Evolutionary conservation across 192 early-diverging fungal species (phyloP).

Genomic region (Backusella macrospora): DNA sequence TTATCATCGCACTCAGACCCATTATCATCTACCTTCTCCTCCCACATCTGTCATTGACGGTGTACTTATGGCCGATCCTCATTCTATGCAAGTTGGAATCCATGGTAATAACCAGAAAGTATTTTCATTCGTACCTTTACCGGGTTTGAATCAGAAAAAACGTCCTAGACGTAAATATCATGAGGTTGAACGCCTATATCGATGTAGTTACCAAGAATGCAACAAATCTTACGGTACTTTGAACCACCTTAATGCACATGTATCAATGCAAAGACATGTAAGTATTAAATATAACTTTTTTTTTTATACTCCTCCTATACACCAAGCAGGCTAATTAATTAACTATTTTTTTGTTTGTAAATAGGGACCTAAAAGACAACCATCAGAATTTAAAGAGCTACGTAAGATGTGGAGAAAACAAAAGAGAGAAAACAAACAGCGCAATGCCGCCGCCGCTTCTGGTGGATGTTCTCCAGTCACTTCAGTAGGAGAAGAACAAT

Average conservation of each 20-base stretch:
- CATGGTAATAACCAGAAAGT: constrained; percentile 27
- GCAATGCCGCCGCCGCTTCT: not conserved
- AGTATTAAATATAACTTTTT: constrained; percentile 38
- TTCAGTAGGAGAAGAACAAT: not conserved
- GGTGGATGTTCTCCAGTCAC: not conserved
- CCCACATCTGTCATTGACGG: constrained; percentile 24
- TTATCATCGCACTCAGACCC: not conserved
- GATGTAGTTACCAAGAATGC: constrained; percentile 54
- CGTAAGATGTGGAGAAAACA: constrained; percentile 57
- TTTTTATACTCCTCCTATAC: constrained; percentile 20
- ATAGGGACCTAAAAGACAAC: constrained; percentile 37
- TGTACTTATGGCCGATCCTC: constrained; percentile 3
- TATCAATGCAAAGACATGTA: constrained; percentile 62
- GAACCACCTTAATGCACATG: constrained; percentile 63
- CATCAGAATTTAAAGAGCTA: constrained; percentile 57
- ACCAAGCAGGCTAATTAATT: constrained; percentile 36
- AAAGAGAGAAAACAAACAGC: constrained; percentile 46
- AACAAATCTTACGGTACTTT: constrained; percentile 62
- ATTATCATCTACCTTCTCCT: constrained; percentile 27
- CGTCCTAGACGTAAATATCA: constrained; percentile 56
- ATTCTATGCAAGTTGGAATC: not conserved
- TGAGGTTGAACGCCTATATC: constrained; percentile 62
- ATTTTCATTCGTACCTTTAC: constrained; percentile 51
- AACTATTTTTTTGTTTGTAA: constrained; percentile 34
- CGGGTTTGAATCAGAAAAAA: constrained; percentile 57